Percentiles rank a stretch among this genome's conserved stretches.
Evolutionary conservation across 176 grass and related monocot species (phyloP).

Genomic region (Coix lacrymajobi): DNA sequence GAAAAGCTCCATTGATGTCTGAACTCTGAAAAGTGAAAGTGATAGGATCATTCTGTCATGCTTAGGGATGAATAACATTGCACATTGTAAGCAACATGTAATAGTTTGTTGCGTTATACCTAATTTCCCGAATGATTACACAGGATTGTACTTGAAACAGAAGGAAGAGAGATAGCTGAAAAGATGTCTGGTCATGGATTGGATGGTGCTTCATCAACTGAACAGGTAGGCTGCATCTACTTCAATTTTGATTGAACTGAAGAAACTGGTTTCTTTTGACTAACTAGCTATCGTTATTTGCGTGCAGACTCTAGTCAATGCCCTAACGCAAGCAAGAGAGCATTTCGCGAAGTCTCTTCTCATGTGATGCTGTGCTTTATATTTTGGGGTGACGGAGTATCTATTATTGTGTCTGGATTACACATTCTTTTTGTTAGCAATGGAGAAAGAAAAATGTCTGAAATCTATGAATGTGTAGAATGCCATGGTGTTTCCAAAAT

Average conservation of each 20-base stretch:
- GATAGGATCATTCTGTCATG: not conserved
- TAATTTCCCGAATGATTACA: conserved; percentile 5
- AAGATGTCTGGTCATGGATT: conserved; percentile 66
- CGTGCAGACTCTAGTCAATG: conserved; percentile 79
- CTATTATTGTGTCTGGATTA: not conserved
- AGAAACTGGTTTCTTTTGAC: not conserved
- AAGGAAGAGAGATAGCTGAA: conserved; percentile 69
- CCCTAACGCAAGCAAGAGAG: conserved; percentile 79
- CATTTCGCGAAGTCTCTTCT: conserved; percentile 95
- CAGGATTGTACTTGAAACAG: conserved; percentile 93
- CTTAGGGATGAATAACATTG: not conserved
- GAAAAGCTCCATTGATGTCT: not conserved
- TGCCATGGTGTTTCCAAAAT: not conserved
- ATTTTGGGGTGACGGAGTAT: not conserved
- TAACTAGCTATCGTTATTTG: conserved; percentile 4
- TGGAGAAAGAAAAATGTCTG: not conserved
- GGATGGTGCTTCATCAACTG: conserved; percentile 59
- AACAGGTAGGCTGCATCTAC: conserved; percentile 54
- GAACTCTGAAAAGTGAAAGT: not conserved
- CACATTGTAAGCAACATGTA: not conserved
- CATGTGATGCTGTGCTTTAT: conserved; percentile 46
- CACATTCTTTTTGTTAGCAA: conserved; percentile 6
- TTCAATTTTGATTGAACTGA: conserved; percentile 2
- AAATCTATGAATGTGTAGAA: conserved; percentile 20
- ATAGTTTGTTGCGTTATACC: not conserved